Evolutionary conservation across 2,329 filamentous ascomycete species (phyloP).

Genomic region (Colletotrichum shisoi): DNA sequence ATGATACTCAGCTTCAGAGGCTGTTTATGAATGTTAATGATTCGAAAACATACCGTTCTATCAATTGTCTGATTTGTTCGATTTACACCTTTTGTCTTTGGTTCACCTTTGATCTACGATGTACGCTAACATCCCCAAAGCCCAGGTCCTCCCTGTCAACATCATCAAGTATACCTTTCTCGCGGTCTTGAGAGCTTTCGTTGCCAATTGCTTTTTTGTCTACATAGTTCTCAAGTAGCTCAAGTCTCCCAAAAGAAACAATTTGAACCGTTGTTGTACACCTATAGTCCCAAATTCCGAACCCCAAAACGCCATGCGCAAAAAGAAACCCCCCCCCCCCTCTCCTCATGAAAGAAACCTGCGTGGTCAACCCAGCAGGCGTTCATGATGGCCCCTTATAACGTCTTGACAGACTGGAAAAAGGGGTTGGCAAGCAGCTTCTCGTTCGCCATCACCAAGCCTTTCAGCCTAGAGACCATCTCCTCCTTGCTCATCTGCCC

Average conservation of each 20-base stretch:
- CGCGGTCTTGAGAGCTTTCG: not conserved
- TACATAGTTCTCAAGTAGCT: conserved; percentile 8
- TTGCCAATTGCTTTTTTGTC: not conserved
- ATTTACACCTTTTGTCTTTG: not conserved
- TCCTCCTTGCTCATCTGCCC: conserved; percentile 73
- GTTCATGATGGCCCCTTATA: conserved; percentile 49
- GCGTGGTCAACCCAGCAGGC: not conserved
- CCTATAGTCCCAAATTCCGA: not conserved
- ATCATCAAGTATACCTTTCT: not conserved
- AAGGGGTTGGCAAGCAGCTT: conserved; percentile 71
- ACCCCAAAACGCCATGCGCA: conserved; percentile 17
- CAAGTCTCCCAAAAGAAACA: not conserved
- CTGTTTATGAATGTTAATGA: conserved; percentile 57
- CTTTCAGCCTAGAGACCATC: conserved; percentile 79
- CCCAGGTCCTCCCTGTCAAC: not conserved
- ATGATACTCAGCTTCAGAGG: conserved; percentile 54
- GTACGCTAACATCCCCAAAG: not conserved
- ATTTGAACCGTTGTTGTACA: conserved; percentile 5
- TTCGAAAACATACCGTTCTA: conserved; percentile 49
- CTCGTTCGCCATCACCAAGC: conserved; percentile 77
- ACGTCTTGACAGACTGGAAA: conserved; percentile 69
- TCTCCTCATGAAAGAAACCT: not conserved
- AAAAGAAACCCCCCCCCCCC: not conserved
- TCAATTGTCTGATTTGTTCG: conserved; percentile 38
- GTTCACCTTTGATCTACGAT: not conserved